Conservation (phyloP, 78 protist genomes). For the Monosiga brevicollis region DNA sequence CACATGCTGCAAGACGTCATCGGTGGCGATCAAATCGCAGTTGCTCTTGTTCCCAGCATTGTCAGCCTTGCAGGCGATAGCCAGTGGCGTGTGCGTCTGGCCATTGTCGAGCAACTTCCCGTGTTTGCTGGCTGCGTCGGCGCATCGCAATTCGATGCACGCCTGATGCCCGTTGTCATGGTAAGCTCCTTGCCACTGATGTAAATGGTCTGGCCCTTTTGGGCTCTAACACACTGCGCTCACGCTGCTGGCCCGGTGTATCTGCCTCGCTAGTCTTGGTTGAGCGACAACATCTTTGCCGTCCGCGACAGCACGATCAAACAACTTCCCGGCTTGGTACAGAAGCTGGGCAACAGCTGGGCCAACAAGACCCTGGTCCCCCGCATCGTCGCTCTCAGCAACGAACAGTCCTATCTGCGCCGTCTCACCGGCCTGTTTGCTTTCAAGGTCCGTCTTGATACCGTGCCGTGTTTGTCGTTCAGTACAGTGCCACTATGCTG, state of each 20-base stretch:
- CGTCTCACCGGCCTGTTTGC: constrained; percentile 83
- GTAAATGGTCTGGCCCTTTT: background rate
- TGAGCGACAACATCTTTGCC: constrained; percentile 73
- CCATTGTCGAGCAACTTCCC: constrained; percentile 83
- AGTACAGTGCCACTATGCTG: background rate
- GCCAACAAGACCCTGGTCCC: constrained; percentile 65
- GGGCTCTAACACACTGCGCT: background rate
- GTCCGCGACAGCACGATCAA: constrained; percentile 79
- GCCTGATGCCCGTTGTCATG: background rate
- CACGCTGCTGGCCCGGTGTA: constrained; percentile 60
- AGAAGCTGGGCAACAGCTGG: constrained; percentile 84
- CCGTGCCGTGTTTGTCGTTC: background rate
- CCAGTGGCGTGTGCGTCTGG: constrained; percentile 89
- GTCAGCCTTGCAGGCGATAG: constrained; percentile 85
- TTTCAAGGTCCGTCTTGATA: constrained; percentile 27
- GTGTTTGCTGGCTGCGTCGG: constrained; percentile 60
- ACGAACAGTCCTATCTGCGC: constrained; percentile 69
- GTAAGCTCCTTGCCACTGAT: background rate
- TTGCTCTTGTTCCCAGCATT: constrained; percentile 82
- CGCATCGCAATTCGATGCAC: too few species aligned
- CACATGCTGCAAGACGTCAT: constrained; percentile 57
- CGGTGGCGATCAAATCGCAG: constrained; percentile 76
- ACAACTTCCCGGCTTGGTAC: constrained; percentile 46
- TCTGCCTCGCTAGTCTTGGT: constrained; percentile 71
- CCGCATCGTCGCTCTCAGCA: constrained; percentile 34